phyloP scores from a whole-genome alignment of 2,329 filamentous ascomycete species.

The Didymella keratinophila region DNA sequence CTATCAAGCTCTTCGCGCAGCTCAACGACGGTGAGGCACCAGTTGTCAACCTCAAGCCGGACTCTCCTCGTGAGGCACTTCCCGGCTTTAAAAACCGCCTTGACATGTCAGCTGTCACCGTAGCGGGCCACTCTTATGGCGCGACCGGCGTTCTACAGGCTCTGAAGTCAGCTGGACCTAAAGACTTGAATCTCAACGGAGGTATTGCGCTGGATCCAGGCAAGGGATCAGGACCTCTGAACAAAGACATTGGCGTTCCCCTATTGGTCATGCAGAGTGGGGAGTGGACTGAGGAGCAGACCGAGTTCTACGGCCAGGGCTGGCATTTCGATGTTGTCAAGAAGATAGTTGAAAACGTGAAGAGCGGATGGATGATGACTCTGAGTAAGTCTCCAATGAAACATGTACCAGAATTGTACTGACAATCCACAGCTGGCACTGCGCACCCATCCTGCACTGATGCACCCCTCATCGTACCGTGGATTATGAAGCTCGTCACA shows the following conservation, averaged over 20 bases:
- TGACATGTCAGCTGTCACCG: conserved; percentile 62
- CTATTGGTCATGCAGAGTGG: conserved; percentile 69
- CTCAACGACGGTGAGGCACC: conserved; percentile 51
- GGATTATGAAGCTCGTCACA: conserved; percentile 67
- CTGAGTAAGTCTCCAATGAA: conserved; percentile 37
- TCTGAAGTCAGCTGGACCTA: conserved; percentile 59
- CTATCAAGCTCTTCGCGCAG: conserved; percentile 51
- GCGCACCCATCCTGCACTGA: conserved; percentile 72
- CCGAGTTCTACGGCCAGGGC: conserved; percentile 65
- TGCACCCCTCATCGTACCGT: conserved; percentile 69
- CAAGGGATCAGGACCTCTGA: conserved; percentile 69
- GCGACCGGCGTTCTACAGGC: conserved; percentile 70
- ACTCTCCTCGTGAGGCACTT: conserved; percentile 57
- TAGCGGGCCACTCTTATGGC: conserved; percentile 72
- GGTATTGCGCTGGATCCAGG: conserved; percentile 72
- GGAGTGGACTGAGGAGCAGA: conserved; percentile 67
- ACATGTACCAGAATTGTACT: neutral
- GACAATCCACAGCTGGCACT: conserved; percentile 37
- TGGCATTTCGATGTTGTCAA: conserved; percentile 71
- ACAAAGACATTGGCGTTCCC: conserved; percentile 65
- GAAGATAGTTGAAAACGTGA: conserved; percentile 61
- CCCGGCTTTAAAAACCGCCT: conserved; percentile 62
- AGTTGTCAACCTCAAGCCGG: conserved; percentile 54
- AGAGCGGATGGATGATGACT: conserved; percentile 57
- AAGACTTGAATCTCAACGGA: conserved; percentile 60